phyloP scores from a whole-genome alignment of 768 basidiomycete species.

The Xerocomus potaroensis region DNA sequence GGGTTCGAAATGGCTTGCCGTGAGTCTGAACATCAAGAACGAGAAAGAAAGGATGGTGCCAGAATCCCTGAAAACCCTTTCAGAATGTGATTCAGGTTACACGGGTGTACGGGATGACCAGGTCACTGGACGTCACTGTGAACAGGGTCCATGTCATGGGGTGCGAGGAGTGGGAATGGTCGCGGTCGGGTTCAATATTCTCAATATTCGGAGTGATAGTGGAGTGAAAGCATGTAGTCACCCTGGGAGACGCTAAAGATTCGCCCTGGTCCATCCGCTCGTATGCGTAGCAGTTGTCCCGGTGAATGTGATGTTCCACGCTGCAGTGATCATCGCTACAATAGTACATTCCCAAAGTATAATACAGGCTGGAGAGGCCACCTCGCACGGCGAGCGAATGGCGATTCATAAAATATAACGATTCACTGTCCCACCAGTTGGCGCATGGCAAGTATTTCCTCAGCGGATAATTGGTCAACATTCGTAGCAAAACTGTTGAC shows the following conservation, averaged over 20 bases:
- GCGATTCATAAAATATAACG: neutral
- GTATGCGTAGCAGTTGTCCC: no score
- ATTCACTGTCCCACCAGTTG: constrained; percentile 37
- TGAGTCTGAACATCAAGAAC: no score
- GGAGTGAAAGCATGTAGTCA: neutral
- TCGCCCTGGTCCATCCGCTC: no score
- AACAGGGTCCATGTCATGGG: neutral
- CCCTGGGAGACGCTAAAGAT: neutral
- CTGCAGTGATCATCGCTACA: constrained; percentile 1
- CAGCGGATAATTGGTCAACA: constrained; percentile 62
- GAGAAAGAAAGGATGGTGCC: no score
- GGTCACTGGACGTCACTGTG: neutral
- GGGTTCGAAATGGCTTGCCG: no score
- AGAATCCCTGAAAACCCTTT: no score
- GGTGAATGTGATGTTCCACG: no score
- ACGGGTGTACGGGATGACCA: neutral
- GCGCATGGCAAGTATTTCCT: constrained; percentile 67
- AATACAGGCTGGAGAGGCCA: constrained; percentile 6
- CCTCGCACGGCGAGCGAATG: neutral
- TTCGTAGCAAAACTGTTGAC: constrained; percentile 57
- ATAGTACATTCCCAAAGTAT: constrained; percentile 10
- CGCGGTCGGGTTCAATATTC: neutral
- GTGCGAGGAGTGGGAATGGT: neutral
- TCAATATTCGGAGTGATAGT: no score
- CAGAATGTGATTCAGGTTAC: no score